These are phyloP conservation scores for Mortierella sp. DNA, from an alignment of 371 early-diverging fungal genomes.

Conservation along the genomic window DNA sequence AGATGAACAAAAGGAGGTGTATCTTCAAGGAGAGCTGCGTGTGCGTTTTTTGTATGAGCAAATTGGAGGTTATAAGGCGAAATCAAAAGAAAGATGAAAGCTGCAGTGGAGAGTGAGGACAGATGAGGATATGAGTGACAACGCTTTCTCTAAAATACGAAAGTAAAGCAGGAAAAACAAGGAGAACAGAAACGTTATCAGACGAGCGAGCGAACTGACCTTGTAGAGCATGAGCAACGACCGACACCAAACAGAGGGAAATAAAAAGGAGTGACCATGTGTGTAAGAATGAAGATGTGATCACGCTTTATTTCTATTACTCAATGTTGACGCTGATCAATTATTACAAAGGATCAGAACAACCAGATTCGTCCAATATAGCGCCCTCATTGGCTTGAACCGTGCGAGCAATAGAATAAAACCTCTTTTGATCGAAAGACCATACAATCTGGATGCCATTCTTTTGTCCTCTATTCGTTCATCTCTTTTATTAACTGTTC, in stretches of 20 bases:
- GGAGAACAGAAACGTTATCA: constrained; percentile 16
- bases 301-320: background rate
- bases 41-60: background rate
- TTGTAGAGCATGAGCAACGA: background rate
- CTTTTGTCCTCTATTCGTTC: no score
- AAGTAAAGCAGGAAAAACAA: constrained; percentile 6
- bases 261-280: constrained; percentile 21
- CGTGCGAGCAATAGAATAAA: no score
- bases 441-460: no score
- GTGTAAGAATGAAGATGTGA: background rate
- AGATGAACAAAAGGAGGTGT: constrained; percentile 8
- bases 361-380: no score
- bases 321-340: no score
- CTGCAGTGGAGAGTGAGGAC: background rate
- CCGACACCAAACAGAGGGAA: background rate
- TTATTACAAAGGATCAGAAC: no score
- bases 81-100: background rate
- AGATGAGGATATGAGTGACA: constrained; percentile 5
- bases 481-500: background rate
- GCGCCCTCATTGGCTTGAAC: no score
- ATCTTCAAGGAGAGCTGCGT: constrained; percentile 13
- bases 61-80: background rate
- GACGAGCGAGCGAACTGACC: constrained; percentile 4
- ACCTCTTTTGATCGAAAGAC: no score
- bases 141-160: background rate